A percentile compares a stretch with the other conserved stretches of the same genome.
Evolutionary conservation across 73 alveolate species (phyloP).

Genomic region (Breviolum minutum): DNA sequence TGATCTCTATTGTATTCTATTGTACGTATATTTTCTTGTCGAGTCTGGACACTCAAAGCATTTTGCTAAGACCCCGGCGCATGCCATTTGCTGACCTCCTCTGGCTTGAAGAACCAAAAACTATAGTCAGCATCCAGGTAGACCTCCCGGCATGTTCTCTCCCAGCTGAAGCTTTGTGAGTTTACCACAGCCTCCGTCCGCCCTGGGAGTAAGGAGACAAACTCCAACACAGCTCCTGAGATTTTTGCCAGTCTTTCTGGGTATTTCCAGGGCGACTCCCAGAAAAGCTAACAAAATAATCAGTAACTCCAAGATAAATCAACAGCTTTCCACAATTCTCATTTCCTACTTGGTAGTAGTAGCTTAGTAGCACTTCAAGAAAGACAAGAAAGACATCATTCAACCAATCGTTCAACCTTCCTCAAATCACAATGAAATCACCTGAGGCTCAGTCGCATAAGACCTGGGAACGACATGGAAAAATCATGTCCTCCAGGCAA

Average conservation of each 20-base stretch:
- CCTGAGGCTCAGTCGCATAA: constrained; percentile 13
- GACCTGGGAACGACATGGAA: constrained; percentile 78
- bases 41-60: background rate
- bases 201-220: constrained; percentile 65
- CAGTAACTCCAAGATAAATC: too few species aligned
- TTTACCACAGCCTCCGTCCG: constrained; percentile 46
- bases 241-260: background rate
- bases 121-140: constrained; percentile 75
- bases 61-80: background rate
- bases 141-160: constrained; percentile 1
- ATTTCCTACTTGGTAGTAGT: too few species aligned
- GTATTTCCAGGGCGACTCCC: too few species aligned
- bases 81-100: constrained; percentile 35
- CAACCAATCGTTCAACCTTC: background rate
- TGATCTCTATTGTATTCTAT: too few species aligned
- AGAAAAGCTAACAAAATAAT: too few species aligned
- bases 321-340: too few species aligned
- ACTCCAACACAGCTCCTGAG: constrained; percentile 88
- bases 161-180: background rate
- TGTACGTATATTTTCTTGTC: background rate
- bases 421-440: background rate
- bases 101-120: constrained; percentile 85
- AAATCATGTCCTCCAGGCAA: constrained; percentile 25
- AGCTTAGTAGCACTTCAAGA: too few species aligned
- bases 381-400: background rate